Conservation (phyloP, 2,329 filamentous ascomycete species). For the Hypoxylon sp. region DNA sequence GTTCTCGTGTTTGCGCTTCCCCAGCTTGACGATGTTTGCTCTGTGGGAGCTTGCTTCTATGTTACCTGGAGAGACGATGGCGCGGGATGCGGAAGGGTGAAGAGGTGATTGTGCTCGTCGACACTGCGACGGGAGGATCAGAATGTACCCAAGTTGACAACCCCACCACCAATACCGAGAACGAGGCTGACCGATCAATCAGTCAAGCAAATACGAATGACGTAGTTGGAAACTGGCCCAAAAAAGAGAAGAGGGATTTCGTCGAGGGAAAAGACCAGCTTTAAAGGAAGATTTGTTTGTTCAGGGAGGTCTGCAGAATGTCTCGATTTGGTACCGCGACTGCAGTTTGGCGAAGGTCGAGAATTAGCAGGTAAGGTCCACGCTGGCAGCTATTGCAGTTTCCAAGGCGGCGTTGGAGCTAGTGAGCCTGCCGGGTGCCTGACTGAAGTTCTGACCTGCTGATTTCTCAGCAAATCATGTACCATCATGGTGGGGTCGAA, state of each 20-base stretch:
- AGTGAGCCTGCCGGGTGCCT: constrained; percentile 30
- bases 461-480: constrained; percentile 42
- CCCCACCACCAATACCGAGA: constrained; percentile 43
- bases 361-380: too few species aligned
- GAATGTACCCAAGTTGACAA: constrained; percentile 40
- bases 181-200: constrained; percentile 35
- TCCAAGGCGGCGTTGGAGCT: constrained; percentile 20
- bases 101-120: constrained; percentile 10
- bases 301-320: constrained; percentile 10
- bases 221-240: constrained; percentile 31
- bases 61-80: constrained; percentile 15
- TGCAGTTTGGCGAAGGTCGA: constrained; percentile 21
- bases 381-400: constrained; percentile 30
- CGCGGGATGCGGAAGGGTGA: constrained; percentile 3
- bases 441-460: constrained; percentile 14
- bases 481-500: constrained; percentile 32
- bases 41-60: constrained; percentile 32
- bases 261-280: constrained; percentile 36
- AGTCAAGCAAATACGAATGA: constrained; percentile 35
- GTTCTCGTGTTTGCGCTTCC: constrained; percentile 77
- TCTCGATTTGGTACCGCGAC: constrained; percentile 14
- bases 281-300: constrained; percentile 12
- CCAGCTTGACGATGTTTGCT: constrained; percentile 65
- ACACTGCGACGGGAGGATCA: constrained; percentile 28
- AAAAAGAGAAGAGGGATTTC: constrained; percentile 12